Evolutionary conservation across 257 asterid species (phyloP).

Genomic region (Rubia yunnanensis): DNA sequence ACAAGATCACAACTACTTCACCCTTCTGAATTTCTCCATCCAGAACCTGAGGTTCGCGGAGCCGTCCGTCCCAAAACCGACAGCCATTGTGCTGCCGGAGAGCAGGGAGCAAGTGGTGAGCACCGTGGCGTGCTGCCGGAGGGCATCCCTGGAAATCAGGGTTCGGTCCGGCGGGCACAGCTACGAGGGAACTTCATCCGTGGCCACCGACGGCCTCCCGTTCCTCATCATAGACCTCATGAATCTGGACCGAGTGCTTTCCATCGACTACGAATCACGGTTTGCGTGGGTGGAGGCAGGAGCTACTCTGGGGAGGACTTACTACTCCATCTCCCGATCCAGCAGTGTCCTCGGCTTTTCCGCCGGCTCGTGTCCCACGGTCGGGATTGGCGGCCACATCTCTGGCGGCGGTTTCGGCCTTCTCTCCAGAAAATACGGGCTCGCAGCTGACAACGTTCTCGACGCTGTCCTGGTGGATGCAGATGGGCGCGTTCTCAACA

Average conservation of each 20-base stretch:
- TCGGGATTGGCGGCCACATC: conserved; percentile 69
- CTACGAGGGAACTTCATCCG: conserved; percentile 64
- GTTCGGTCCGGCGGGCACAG: conserved; percentile 80
- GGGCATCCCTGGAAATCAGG: conserved; percentile 35
- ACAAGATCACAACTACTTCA: conserved; percentile 25
- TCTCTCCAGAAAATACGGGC: conserved; percentile 55
- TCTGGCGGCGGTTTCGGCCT: conserved; percentile 70
- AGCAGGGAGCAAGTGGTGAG: conserved; percentile 37
- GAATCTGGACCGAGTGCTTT: conserved; percentile 32
- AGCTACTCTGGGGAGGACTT: conserved; percentile 60
- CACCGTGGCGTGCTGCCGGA: conserved; percentile 38
- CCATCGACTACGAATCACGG: conserved; percentile 30
- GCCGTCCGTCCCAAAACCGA: conserved; percentile 41
- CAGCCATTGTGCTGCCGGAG: conserved; percentile 47
- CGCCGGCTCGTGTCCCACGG: conserved; percentile 77
- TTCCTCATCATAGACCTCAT: conserved; percentile 60
- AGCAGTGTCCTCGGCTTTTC: conserved; percentile 41
- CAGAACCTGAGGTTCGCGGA: conserved; percentile 50
- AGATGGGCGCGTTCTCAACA: conserved; percentile 37
- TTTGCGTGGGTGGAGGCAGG: conserved; percentile 68
- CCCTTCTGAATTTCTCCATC: conserved; percentile 51
- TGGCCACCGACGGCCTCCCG: conserved; percentile 29
- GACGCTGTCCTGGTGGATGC: conserved; percentile 60
- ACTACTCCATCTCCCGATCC: conserved; percentile 35
- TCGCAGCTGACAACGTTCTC: conserved; percentile 70